Percentiles rank a stretch among this genome's conserved stretches.
Conservation (phyloP, 2,329 filamentous ascomycete species). For the Zymoseptoria brevis region DNA sequence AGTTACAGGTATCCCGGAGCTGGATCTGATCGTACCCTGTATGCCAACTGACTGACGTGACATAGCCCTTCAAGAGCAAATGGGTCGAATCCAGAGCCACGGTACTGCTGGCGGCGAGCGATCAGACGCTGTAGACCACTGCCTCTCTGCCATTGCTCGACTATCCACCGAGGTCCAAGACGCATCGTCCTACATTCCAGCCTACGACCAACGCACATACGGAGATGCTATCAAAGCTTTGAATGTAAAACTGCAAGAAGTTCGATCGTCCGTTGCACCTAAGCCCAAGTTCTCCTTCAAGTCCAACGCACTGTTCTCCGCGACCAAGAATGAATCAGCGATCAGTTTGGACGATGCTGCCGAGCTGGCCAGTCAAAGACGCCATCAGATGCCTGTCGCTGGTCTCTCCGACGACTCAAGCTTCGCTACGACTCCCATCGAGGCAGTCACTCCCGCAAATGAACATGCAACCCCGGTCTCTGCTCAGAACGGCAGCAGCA, state of each 20-base stretch:
- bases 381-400: constrained; percentile 38
- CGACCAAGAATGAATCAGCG: constrained; percentile 32
- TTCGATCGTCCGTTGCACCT: constrained; percentile 59
- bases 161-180: constrained; percentile 81
- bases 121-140: constrained; percentile 70
- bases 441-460: constrained; percentile 17
- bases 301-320: constrained; percentile 22
- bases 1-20: constrained; percentile 50
- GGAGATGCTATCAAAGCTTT: constrained; percentile 74
- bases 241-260: constrained; percentile 67
- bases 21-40: not conserved
- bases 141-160: constrained; percentile 68
- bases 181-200: constrained; percentile 70
- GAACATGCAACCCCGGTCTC: constrained; percentile 35
- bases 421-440: constrained; percentile 32
- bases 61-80: constrained; percentile 67
- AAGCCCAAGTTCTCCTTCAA: constrained; percentile 82
- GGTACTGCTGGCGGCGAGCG: constrained; percentile 63
- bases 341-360: constrained; percentile 51
- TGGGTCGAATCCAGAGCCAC: constrained; percentile 57
- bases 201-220: constrained; percentile 85
- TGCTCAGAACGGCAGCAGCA: constrained; percentile 42
- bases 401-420: constrained; percentile 33
- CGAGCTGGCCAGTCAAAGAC: constrained; percentile 41
- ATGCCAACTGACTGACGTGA: not conserved